These are phyloP conservation scores for Trichothecium roseum DNA, from an alignment of 2,329 filamentous ascomycete genomes.

Conservation along the genomic window DNA sequence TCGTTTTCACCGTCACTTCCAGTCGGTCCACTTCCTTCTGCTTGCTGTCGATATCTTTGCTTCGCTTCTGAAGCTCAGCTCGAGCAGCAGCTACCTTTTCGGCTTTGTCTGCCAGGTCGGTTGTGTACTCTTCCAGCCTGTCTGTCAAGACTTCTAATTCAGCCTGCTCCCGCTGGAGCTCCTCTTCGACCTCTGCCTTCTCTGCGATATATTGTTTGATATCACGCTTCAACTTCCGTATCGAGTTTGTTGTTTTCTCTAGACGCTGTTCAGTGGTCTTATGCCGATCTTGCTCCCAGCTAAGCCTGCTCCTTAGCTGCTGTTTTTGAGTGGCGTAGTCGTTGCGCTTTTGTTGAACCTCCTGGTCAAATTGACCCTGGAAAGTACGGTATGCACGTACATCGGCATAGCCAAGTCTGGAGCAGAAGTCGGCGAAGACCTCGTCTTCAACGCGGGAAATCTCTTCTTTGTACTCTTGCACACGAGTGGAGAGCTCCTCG, in stretches of 20 bases:
- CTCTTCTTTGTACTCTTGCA: slow-evolving; percentile 44
- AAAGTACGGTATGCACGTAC: slow-evolving; percentile 91
- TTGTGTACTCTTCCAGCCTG: slow-evolving; percentile 57
- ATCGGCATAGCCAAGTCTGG: slow-evolving; percentile 73
- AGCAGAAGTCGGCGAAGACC: slow-evolving; percentile 78
- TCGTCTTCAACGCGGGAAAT: slow-evolving; percentile 80
- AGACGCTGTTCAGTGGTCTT: slow-evolving; percentile 58
- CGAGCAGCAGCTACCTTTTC: slow-evolving; percentile 72
- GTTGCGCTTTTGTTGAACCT: slow-evolving; percentile 75
- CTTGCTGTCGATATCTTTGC: slow-evolving; percentile 66
- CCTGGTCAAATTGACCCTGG: slow-evolving; percentile 85
- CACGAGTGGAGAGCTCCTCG: slow-evolving; percentile 40
- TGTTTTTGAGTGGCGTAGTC: slow-evolving; percentile 80
- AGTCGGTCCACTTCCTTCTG: slow-evolving; percentile 66
- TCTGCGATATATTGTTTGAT: slow-evolving; percentile 61
- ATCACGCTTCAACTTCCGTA: slow-evolving; percentile 56
- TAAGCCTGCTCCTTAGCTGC: slow-evolving; percentile 52
- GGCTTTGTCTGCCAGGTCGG: slow-evolving; percentile 56
- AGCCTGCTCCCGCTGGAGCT: slow-evolving; percentile 61
- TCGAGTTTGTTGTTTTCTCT: slow-evolving; percentile 53
- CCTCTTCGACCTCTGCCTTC: slow-evolving; percentile 63
- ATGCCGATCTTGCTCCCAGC: slow-evolving; percentile 43
- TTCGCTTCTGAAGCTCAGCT: slow-evolving; percentile 71
- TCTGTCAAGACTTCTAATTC: slow-evolving; percentile 70
- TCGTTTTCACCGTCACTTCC: slow-evolving; percentile 81